Evolutionary conservation across 176 grass and related monocot species (phyloP).

Genomic region (Bromus sterilis): DNA sequence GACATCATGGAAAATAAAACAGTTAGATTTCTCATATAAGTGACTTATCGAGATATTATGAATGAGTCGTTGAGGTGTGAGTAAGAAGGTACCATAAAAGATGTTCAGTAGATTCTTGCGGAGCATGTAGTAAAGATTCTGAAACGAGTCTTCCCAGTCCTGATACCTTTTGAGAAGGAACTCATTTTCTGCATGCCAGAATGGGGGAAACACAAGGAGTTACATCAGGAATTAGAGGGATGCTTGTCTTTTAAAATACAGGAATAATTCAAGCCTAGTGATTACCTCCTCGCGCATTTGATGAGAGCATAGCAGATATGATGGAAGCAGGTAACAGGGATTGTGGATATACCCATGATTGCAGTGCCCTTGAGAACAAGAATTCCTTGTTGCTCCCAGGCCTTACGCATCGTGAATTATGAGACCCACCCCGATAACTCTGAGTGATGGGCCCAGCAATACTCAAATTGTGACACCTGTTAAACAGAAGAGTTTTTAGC

Average conservation of each 20-base stretch:
- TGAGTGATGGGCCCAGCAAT: conserved; percentile 29
- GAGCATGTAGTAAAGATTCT: conserved; percentile 82
- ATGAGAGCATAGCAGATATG: conserved; percentile 63
- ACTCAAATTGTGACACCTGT: conserved; percentile 80
- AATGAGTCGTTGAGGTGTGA: not conserved
- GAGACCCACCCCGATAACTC: conserved; percentile 15
- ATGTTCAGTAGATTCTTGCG: conserved; percentile 71
- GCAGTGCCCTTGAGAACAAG: conserved; percentile 58
- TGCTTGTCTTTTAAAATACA: not conserved
- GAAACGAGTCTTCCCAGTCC: conserved; percentile 84
- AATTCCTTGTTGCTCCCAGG: conserved; percentile 25
- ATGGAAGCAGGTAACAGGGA: conserved; percentile 55
- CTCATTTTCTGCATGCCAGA: conserved; percentile 43
- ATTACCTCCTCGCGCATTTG: conserved; percentile 71
- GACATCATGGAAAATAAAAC: not conserved
- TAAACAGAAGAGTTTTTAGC: conserved; percentile 1
- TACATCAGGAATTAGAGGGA: not conserved
- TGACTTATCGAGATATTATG: not conserved
- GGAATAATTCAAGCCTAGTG: conserved; percentile 6
- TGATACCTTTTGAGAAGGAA: conserved; percentile 67
- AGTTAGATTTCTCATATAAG: not conserved
- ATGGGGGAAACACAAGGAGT: not conserved
- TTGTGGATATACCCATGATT: conserved; percentile 92
- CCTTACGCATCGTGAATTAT: conserved; percentile 26
- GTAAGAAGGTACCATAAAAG: conserved; percentile 79